Conservation (phyloP, 2,329 filamentous ascomycete species). For the Falciphora oryzae region DNA sequence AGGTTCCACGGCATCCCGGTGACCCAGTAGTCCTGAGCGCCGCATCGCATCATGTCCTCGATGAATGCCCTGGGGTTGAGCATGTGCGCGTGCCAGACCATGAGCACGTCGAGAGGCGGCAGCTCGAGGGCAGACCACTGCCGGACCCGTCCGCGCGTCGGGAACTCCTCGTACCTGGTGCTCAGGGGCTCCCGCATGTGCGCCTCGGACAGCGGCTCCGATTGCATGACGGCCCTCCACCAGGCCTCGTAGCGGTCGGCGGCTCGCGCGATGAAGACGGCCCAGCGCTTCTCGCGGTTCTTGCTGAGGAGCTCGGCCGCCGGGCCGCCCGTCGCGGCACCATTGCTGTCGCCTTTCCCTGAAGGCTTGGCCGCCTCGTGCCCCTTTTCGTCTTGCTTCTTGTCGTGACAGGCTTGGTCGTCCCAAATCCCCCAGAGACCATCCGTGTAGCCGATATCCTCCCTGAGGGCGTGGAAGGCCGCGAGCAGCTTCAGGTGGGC, state of each 20-base stretch:
- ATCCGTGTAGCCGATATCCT: constrained; percentile 59
- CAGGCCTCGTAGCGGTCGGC: constrained; percentile 63
- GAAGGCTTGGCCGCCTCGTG: neutral
- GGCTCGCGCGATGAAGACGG: constrained; percentile 61
- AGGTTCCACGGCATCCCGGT: constrained; percentile 61
- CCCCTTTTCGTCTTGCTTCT: constrained; percentile 9
- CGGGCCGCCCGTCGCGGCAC: neutral
- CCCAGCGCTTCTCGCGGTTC: constrained; percentile 69
- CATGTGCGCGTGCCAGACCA: constrained; percentile 77
- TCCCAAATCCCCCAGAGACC: constrained; percentile 62
- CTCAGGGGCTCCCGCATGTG: constrained; percentile 27
- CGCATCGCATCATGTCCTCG: constrained; percentile 63
- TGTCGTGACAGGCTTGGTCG: constrained; percentile 21
- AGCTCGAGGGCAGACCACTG: constrained; percentile 10
- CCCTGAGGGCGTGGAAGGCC: constrained; percentile 60
- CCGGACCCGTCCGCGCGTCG: constrained; percentile 12
- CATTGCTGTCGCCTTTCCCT: neutral
- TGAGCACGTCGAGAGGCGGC: constrained; percentile 49
- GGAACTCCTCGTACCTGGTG: constrained; percentile 29
- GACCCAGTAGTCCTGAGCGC: constrained; percentile 50
- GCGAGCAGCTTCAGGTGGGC: constrained; percentile 70
- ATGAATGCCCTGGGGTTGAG: constrained; percentile 70
- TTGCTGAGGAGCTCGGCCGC: constrained; percentile 38
- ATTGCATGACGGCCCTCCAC: constrained; percentile 43
- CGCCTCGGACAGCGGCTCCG: constrained; percentile 24